Base-by-base conservation (phyloP, 148 eudicot species). In the Fagopyrum tataricum region DNA sequence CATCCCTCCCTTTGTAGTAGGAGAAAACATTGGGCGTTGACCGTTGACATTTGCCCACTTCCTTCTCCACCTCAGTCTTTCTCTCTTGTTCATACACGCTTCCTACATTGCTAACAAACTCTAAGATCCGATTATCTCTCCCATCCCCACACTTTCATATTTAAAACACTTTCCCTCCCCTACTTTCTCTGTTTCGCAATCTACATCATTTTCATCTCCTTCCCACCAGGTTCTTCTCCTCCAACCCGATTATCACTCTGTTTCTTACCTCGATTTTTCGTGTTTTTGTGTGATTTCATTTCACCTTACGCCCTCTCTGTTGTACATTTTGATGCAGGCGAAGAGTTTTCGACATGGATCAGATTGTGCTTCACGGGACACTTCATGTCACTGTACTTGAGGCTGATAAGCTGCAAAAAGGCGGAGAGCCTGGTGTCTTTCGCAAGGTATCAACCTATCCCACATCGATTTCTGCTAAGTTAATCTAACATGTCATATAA, bases 321-420 rank as follows among this genome's bases (percentile, higher is more conserved):
- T 18, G 58, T 12, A 14, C 5, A 5, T 20, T 55, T 55, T 20
- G 62, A 5, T 41, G 43, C 13, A 42, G 48, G 48, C 44, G 17
- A 26, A 26, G 72, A 70, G 14, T 43, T 70, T 23, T 3, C 51
- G 14, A 9, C 11, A 43, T 70, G 72, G 26, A 42, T 42, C 17
- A 70, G 12, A 79, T 79, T 40, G 59, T 81, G 49, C 53, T 84
- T 4, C 87, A 84, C 73, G 84, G 87, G 44, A 78, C 82, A 39
- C 84, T 84, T 68, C 84, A 84, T 72, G 84, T 76, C 23, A 84
- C 87, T 52, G 79, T 84, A 40, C 76, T 74, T 70, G 84, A 84
- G 44, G 84, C 83, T 49, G 53, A 79, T 24, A 62, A 66, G 6
- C 80, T 70, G 5, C 72, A 46, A 21, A 46, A 70, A 68, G 71